Evolutionary conservation across 2,329 filamentous ascomycete genomes (phyloP).

Genomic region (Xylaria multiplex): DNA sequence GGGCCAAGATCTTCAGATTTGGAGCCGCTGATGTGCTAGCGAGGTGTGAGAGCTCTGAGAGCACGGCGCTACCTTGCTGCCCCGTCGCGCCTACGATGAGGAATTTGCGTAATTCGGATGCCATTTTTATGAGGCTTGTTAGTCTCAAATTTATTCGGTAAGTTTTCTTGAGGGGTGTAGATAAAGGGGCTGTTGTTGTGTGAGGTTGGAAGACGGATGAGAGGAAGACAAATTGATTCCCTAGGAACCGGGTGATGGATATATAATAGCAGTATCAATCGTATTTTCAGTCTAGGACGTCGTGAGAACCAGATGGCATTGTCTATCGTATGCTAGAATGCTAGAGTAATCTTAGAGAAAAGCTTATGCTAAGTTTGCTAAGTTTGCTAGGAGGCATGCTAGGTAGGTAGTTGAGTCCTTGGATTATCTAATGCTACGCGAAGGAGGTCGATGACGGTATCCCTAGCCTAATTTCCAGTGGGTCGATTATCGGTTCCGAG

Average conservation of each 20-base stretch:
- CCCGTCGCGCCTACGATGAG: conserved; percentile 53
- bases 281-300: background rate
- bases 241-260: background rate
- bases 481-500: conserved; percentile 19
- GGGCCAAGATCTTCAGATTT: conserved; percentile 46
- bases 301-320: background rate
- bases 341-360: background rate
- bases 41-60: conserved; percentile 42
- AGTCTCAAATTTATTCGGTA: background rate
- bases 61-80: conserved; percentile 49
- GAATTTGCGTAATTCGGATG: conserved; percentile 39
- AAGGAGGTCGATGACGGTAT: conserved; percentile 24
- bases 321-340: conserved; percentile 4
- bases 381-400: too few species aligned
- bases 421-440: background rate
- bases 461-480: conserved; percentile 2
- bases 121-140: conserved; percentile 30
- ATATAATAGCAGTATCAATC: background rate
- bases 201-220: background rate
- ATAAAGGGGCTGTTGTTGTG: background rate
- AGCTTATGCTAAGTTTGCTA: background rate
- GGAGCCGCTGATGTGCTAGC: conserved; percentile 34
- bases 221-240: background rate
- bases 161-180: background rate
- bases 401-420: background rate